Evolutionary conservation across 2,329 filamentous ascomycete species (phyloP).

Genomic region (Aspergillus texensis): DNA sequence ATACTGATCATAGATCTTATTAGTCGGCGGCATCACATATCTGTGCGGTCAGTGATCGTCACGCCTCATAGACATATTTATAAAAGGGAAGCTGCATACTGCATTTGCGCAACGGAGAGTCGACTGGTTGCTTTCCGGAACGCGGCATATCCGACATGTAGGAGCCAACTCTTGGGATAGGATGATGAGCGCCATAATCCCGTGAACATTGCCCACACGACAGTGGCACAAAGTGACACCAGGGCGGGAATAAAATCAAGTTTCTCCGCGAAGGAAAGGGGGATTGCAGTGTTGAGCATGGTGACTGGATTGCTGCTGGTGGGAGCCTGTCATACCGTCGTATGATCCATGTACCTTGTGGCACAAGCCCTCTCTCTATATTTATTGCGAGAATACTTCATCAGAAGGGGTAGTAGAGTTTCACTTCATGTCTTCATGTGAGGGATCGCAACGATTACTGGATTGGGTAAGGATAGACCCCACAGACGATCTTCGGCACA

Average conservation of each 20-base stretch:
- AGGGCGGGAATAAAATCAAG: slow-evolving; percentile 39
- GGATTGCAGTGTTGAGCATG: slow-evolving; percentile 24
- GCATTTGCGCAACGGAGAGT: slow-evolving; percentile 32
- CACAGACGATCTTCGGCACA: neutral
- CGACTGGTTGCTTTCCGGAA: slow-evolving; percentile 35
- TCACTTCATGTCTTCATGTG: neutral
- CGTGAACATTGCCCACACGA: slow-evolving; percentile 32
- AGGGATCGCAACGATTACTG: slow-evolving; percentile 23
- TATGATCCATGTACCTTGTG: neutral
- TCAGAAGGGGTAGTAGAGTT: no score
- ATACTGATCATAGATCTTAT: slow-evolving; percentile 34
- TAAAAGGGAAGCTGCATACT: slow-evolving; percentile 21
- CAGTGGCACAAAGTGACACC: slow-evolving; percentile 27
- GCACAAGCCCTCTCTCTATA: neutral
- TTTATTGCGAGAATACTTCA: neutral
- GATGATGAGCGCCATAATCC: slow-evolving; percentile 30
- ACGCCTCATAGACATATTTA: no score
- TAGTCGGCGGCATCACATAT: slow-evolving; percentile 26
- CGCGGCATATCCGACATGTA: slow-evolving; percentile 40
- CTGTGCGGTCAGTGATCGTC: slow-evolving; percentile 12
- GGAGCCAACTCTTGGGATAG: slow-evolving; percentile 32
- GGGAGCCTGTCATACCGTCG: neutral
- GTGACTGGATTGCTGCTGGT: neutral
- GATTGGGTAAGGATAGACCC: slow-evolving; percentile 18
- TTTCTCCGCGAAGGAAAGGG: slow-evolving; percentile 33